Evolutionary conservation across 1,284 basidiomycete genomes (phyloP), one percentile per base, ranked within the genome.

Genomic region (Cystobasidium pallidum): DNA sequence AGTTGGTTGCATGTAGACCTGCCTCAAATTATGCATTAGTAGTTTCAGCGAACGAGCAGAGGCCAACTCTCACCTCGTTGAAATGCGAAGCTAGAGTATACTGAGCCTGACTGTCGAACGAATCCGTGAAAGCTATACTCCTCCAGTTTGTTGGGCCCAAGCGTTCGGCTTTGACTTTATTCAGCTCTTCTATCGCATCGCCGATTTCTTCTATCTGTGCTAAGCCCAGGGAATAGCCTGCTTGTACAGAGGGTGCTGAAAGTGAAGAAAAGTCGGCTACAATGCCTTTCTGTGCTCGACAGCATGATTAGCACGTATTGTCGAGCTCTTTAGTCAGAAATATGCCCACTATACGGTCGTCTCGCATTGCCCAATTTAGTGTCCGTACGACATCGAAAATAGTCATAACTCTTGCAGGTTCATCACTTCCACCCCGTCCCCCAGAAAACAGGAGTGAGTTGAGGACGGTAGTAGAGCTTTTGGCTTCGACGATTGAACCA

Each of bases 131-230:
- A 0, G 82, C 82, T 15, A 82, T 78, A 2, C 80, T 81, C 0
- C 79, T 66, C 75, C 79, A 79, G 49, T 72, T 75, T 17, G 52
- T 43, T 7, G 51, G 57, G 2, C 70, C 70, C 7, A 81, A 75
- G 52, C 79, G 76, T 58, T 80, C 77, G 30, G 78, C 76, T 75
- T 83, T 83, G 58, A 77, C 76, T 10, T 75, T 51, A 66, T 80
- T 80, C 66, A 83, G 79, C 51, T 82, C 81, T 72, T 80, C 75
- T 21, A 83, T 75, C 1, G 81, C 80, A 49, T 80, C 79, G 58
- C 80, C 78, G 13, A 83, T 76, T 74, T 83, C 82, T 75, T 83
- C 82, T 59, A 82, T 77, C 75, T 83, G 82, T 0, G 82, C 82
- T 6, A 82, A 70, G 0, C 82, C 82, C n/a, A 83, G 78, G 2